Percentiles rank a stretch among this genome's conserved stretches.
These are phyloP conservation scores for Penstemon barbatus DNA, from an alignment of 257 asterid species.

Conservation along the genomic window DNA sequence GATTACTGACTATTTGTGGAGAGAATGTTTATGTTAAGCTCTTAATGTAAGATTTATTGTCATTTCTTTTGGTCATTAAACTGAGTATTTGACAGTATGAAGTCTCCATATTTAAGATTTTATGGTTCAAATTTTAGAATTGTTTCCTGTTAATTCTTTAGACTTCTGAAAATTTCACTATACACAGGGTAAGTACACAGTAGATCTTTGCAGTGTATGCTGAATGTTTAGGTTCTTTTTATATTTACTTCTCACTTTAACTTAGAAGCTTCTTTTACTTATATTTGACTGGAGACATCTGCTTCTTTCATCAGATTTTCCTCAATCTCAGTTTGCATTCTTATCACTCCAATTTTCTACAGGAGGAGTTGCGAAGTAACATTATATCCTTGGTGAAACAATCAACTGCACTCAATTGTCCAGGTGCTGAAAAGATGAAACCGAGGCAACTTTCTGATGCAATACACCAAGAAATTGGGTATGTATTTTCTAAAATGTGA, in stretches of 20 bases:
- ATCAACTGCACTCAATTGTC: constrained; percentile 66
- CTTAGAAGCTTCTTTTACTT: neutral
- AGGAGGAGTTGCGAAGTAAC: constrained; percentile 70
- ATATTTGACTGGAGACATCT: constrained; percentile 14
- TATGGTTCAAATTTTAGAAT: neutral
- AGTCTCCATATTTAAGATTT: neutral
- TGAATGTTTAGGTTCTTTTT: neutral
- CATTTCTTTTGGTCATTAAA: constrained; percentile 6
- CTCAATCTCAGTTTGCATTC: constrained; percentile 16
- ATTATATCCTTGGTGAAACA: constrained; percentile 70
- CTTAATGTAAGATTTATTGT: neutral
- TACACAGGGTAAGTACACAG: neutral
- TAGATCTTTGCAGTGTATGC: neutral
- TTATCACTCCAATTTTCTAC: constrained; percentile 25
- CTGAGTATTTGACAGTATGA: neutral
- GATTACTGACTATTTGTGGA: neutral
- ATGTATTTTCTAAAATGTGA: constrained; percentile 16
- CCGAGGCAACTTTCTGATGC: constrained; percentile 96
- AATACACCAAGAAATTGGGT: constrained; percentile 93
- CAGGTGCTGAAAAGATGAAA: constrained; percentile 82
- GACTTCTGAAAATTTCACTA: constrained; percentile 1
- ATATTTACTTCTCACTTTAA: neutral
- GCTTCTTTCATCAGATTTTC: neutral
- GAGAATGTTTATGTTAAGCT: neutral
- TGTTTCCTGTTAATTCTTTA: constrained; percentile 2